Evolutionary conservation across 208 protist species (phyloP), one percentile per base, ranked within the genome.

Genomic region (Leishmania aethiopica): DNA sequence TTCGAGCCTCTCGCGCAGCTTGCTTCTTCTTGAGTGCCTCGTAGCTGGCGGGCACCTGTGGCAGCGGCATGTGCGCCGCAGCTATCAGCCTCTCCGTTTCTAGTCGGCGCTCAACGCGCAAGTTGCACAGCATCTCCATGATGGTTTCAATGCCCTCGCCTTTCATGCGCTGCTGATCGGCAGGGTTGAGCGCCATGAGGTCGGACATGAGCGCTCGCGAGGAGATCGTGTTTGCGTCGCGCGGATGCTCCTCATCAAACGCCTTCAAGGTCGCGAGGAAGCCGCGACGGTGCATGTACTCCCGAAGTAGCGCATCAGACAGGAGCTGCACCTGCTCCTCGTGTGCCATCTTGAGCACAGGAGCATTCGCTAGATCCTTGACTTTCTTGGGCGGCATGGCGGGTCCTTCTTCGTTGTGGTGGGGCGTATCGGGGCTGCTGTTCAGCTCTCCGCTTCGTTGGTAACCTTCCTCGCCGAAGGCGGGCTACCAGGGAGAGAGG

Each of bases 241-340:
- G 90, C 1, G 94, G 94, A 85, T 95, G 87, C 85, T 98, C 94
- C 66, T 89, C 87, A 80, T 98, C 96, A 84, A 97, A 98, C 19
- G 86, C 85, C 22, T 88, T 87, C 3, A 98, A 78, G n/a, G 96
- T 97, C n/a, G 88, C 89, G 11, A 86, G 75, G 71, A 95, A 98
- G 73, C 93, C 94, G 35, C 91, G 88, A 22, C 90, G 92, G 81
- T 98, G 96, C 96, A 98, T 98, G 87, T 96, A 98, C 86, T 98
- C 96, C 6, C 96, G 89, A 75, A 98, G 88, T 49, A 98, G 85
- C 15, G 94, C 96, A 57, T 97, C 89, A 17, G 91, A 92, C 8
- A 98, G 92, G 1, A 97, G 89, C 64, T 90, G 88, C 75, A 97
- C 93, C 80, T 98, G 96, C 77, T 93, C 82, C 76, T 95, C 92